Evolutionary conservation across 352 stramenopile genomes (phyloP).

Genomic region (Phytopythium mirpurense): DNA sequence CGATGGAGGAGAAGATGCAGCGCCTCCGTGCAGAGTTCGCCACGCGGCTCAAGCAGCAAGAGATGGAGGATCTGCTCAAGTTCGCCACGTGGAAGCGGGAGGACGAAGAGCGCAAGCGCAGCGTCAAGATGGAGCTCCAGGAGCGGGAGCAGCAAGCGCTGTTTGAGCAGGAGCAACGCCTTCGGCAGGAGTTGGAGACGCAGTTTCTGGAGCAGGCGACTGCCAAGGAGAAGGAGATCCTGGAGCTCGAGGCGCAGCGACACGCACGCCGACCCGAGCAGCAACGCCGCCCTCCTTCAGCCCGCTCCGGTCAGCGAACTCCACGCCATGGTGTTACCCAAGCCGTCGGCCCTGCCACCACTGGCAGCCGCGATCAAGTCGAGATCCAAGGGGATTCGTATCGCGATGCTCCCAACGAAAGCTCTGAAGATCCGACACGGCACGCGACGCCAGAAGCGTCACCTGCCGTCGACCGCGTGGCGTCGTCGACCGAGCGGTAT

Average conservation of each 20-base stretch:
- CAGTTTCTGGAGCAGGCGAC: constrained; percentile 33
- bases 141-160: constrained; percentile 37
- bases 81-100: constrained; percentile 75
- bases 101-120: constrained; percentile 39
- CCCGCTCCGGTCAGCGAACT: not conserved
- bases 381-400: not conserved
- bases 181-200: constrained; percentile 52
- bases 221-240: constrained; percentile 39
- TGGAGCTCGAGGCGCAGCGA: constrained; percentile 32
- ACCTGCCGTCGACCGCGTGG: not conserved
- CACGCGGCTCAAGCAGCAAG: constrained; percentile 62
- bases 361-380: not conserved
- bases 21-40: constrained; percentile 66
- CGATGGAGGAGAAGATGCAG: constrained; percentile 64
- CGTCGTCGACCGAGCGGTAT: not conserved
- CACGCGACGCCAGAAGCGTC: not conserved
- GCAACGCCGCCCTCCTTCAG: not conserved
- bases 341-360: not conserved
- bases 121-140: constrained; percentile 26
- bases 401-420: not conserved
- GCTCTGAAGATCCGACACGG: not conserved
- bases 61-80: constrained; percentile 60
- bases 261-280: constrained; percentile 23
- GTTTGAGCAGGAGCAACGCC: constrained; percentile 41
- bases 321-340: not conserved